phyloP scores from a whole-genome alignment of 257 asterid genomes.

The Solanum raphanifolium region DNA sequence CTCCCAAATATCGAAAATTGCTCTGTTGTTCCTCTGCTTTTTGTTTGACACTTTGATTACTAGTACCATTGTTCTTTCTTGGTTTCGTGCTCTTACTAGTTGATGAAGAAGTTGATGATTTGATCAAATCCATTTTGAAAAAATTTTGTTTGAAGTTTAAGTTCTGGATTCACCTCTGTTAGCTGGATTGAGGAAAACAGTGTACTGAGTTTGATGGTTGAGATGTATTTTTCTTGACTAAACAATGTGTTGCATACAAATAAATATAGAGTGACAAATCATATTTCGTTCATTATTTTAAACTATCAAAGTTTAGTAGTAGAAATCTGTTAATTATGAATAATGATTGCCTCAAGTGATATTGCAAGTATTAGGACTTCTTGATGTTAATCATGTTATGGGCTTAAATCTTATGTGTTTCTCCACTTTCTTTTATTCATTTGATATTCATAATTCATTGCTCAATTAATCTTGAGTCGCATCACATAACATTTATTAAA shows the following conservation, averaged over 20 bases:
- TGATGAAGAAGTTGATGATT: neutral
- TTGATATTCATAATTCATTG: neutral
- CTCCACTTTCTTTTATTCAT: neutral
- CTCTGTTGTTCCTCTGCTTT: slow-evolving; percentile 8
- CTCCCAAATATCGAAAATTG: slow-evolving; percentile 51
- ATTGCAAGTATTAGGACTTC: neutral
- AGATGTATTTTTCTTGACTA: neutral
- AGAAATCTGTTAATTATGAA: neutral
- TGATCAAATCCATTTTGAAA: neutral
- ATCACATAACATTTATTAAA: neutral
- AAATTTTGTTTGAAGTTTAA: neutral
- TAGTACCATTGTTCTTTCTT: neutral
- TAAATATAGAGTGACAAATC: neutral
- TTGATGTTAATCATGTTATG: neutral
- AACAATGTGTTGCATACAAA: neutral
- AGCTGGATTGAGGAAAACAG: neutral
- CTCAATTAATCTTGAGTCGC: neutral
- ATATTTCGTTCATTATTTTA: neutral
- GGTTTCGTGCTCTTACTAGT: neutral
- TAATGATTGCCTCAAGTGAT: neutral
- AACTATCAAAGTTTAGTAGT: neutral
- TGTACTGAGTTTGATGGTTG: neutral
- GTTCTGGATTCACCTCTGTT: neutral
- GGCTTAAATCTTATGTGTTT: neutral
- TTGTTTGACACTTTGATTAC: slow-evolving; percentile 5